Conservation (phyloP, 306 rosid genomes). For the Geum urbanum region DNA sequence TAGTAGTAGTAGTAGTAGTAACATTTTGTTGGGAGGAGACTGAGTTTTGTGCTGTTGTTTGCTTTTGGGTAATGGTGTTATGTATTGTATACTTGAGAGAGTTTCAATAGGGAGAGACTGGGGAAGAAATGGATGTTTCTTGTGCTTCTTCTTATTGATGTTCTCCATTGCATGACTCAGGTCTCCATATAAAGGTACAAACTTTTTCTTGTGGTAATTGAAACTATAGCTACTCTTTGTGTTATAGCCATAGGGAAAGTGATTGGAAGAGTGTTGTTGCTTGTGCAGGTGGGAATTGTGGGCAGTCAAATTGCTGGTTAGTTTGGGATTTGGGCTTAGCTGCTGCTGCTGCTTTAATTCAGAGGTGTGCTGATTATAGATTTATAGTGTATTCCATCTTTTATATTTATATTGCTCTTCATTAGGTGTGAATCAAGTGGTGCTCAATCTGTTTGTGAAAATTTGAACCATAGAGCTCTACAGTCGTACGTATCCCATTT, state of each 20-base stretch:
- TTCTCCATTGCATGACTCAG: constrained; percentile 49
- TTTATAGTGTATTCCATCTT: constrained; percentile 41
- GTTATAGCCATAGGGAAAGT: constrained; percentile 1
- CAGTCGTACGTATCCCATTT: constrained; percentile 45
- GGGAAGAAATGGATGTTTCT: constrained; percentile 41
- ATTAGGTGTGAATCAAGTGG: constrained; percentile 56
- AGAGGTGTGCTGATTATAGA: constrained; percentile 70
- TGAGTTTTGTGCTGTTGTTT: constrained; percentile 25
- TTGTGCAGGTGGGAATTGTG: constrained; percentile 71
- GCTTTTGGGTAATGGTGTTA: constrained; percentile 24
- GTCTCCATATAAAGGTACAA: constrained; percentile 59
- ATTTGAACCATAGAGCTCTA: constrained; percentile 47
- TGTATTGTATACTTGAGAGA: constrained; percentile 48
- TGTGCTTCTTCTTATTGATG: constrained; percentile 34
- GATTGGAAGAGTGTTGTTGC: constrained; percentile 24
- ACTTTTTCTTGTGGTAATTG: constrained; percentile 6
- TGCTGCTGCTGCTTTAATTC: constrained; percentile 57
- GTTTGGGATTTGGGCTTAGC: constrained; percentile 58
- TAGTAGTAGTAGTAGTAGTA: constrained; percentile 12
- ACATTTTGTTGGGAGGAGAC: constrained; percentile 37
- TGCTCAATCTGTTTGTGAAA: constrained; percentile 65
- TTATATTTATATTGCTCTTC: constrained; percentile 43
- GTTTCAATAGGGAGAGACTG: constrained; percentile 44
- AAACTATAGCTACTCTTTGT: neutral
- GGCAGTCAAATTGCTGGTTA: constrained; percentile 39